A percentile compares a stretch with the other conserved stretches of the same genome.
Evolutionary conservation across 192 early-diverging fungal species (phyloP).

Genomic region (Umbelopsis sp.): DNA sequence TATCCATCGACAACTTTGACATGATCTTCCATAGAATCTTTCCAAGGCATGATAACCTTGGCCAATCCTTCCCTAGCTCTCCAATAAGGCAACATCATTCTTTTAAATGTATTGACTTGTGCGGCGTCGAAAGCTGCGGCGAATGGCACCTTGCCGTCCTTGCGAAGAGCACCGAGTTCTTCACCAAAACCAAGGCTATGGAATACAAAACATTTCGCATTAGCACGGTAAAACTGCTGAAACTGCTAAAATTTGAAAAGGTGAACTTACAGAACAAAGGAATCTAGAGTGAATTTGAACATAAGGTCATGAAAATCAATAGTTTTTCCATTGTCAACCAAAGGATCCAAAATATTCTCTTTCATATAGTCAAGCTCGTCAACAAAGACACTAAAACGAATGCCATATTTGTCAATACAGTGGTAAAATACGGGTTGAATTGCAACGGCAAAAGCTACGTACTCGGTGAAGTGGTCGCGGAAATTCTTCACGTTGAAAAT

Average conservation of each 20-base stretch:
- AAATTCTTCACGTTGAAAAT: constrained; percentile 39
- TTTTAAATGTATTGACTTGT: constrained; percentile 36
- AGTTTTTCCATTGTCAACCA: constrained; percentile 30
- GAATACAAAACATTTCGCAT: not conserved
- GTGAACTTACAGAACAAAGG: constrained; percentile 46
- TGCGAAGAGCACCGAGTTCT: constrained; percentile 43
- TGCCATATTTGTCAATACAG: too few species aligned
- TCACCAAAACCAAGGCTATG: constrained; percentile 47
- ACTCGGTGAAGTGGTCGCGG: constrained; percentile 36
- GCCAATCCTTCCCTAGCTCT: constrained; percentile 6
- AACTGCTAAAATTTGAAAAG: not conserved
- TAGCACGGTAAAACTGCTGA: not conserved
- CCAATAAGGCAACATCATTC: constrained; percentile 27
- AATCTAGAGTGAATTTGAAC: constrained; percentile 54
- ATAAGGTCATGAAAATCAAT: constrained; percentile 53
- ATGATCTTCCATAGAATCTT: constrained; percentile 21
- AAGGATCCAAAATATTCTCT: constrained; percentile 30
- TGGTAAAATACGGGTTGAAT: too few species aligned
- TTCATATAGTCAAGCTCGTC: constrained; percentile 39
- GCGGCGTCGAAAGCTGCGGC: constrained; percentile 52
- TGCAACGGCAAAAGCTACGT: not conserved
- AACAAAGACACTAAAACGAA: constrained; percentile 35
- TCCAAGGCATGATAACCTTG: constrained; percentile 21
- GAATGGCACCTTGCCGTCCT: constrained; percentile 47
- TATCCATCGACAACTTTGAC: constrained; percentile 27